Conservation (phyloP, 352 stramenopile species). For the Thraustochytrium striatum region DNA sequence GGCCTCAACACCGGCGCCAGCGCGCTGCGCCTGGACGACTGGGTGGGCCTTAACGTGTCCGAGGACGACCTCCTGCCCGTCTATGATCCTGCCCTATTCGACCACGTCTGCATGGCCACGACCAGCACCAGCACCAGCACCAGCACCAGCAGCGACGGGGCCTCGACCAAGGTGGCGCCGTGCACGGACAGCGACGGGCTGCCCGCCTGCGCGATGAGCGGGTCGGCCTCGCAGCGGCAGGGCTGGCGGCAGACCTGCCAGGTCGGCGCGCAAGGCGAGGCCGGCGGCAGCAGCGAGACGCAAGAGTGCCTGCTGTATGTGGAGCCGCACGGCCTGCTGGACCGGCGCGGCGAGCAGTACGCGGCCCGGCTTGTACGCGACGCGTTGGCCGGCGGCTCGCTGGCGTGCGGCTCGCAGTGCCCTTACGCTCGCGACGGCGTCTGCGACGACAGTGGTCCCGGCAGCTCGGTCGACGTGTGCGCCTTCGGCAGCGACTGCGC, state of each 20-base stretch:
- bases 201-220: not conserved
- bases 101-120: slow-evolving; percentile 3
- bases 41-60: slow-evolving; percentile 27
- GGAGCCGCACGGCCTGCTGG: not conserved
- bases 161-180: not conserved
- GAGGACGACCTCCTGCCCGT: not conserved
- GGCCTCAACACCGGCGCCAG: not conserved
- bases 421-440: slow-evolving; percentile 43
- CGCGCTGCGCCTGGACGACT: not conserved
- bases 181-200: not conserved
- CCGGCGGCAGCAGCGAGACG: not conserved
- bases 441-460: slow-evolving; percentile 45
- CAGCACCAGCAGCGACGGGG: not conserved
- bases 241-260: not conserved
- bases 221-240: not conserved
- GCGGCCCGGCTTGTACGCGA: too few relatives aligned
- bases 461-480: slow-evolving; percentile 1
- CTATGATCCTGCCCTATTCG: not conserved
- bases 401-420: slow-evolving; percentile 52
- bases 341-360: not conserved
- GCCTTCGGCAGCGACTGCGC: slow-evolving; percentile 9
- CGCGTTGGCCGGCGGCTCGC: too few relatives aligned
- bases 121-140: not conserved
- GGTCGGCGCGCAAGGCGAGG: not conserved
- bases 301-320: not conserved